Evolutionary conservation across 495 filamentous ascomycete species (phyloP).

Genomic region (Podospora didyma): DNA sequence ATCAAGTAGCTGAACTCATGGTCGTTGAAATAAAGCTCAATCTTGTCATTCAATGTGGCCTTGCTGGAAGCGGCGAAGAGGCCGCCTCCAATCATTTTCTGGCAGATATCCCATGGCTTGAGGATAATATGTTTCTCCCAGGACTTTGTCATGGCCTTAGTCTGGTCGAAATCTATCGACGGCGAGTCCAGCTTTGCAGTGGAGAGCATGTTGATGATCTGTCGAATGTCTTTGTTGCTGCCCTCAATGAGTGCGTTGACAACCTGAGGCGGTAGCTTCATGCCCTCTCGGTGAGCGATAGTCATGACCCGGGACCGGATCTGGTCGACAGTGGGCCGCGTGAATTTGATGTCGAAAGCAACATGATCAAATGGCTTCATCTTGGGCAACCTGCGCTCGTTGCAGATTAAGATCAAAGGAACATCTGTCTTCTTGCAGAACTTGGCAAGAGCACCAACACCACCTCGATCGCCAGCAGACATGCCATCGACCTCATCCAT

Average conservation of each 20-base stretch:
- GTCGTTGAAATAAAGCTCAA: slow-evolving; percentile 98
- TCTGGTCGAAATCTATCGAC: slow-evolving; percentile 73
- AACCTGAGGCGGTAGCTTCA: slow-evolving; percentile 83
- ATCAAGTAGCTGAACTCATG: slow-evolving; percentile 95
- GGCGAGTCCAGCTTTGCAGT: slow-evolving; percentile 83
- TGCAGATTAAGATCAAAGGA: slow-evolving; percentile 96
- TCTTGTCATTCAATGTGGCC: slow-evolving; percentile 89
- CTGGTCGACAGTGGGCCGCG: slow-evolving; percentile 81
- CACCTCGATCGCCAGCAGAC: slow-evolving; percentile 94
- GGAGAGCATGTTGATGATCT: slow-evolving; percentile 98
- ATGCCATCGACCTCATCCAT: slow-evolving; percentile 99
- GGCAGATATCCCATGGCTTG: slow-evolving; percentile 96
- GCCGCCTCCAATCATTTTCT: slow-evolving; percentile 83
- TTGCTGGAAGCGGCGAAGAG: slow-evolving; percentile 80
- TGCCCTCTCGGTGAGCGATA: slow-evolving; percentile 84
- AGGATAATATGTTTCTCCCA: slow-evolving; percentile 98
- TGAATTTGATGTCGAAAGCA: slow-evolving; percentile 79
- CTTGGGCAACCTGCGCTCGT: slow-evolving; percentile 86
- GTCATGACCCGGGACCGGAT: slow-evolving; percentile 88
- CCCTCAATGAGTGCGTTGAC: slow-evolving; percentile 94
- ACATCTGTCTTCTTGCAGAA: slow-evolving; percentile 93
- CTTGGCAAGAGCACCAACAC: slow-evolving; percentile 88
- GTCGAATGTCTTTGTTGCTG: slow-evolving; percentile 89
- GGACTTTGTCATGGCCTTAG: slow-evolving; percentile 88
- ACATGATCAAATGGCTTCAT: slow-evolving; percentile 96